Evolutionary conservation across 2,329 filamentous ascomycete genomes (phyloP).

Genomic region (Alternaria sp.): DNA sequence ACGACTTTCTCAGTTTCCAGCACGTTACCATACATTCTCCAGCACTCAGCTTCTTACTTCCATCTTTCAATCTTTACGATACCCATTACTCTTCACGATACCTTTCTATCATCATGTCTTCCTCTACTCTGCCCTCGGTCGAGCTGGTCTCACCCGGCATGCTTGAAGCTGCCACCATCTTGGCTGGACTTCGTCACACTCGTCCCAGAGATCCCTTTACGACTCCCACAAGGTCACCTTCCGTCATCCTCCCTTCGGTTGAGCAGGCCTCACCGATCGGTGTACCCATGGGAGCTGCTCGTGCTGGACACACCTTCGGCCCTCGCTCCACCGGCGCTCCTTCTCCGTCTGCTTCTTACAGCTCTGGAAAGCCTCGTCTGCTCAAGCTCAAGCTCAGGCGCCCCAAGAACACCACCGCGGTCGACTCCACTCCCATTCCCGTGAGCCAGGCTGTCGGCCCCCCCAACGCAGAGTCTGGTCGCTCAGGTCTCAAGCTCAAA

Average conservation of each 20-base stretch:
- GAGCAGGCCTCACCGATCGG: background rate
- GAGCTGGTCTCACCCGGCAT: background rate
- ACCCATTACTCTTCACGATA: background rate
- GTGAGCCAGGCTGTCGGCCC: background rate
- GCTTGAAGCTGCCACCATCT: background rate
- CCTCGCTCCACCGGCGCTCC: background rate
- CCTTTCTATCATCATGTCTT: background rate
- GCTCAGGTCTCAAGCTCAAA: conserved; percentile 16
- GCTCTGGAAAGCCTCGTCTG: background rate
- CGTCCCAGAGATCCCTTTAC: background rate
- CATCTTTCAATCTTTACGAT: background rate
- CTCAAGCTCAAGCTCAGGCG: background rate
- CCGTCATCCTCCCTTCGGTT: background rate
- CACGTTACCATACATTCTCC: background rate
- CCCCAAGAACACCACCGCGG: background rate
- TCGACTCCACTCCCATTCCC: background rate
- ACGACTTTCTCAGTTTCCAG: background rate
- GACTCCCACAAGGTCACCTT: background rate
- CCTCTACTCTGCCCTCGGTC: background rate
- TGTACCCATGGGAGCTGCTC: background rate
- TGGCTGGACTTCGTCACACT: background rate
- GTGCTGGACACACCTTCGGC: background rate
- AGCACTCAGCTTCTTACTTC: background rate
- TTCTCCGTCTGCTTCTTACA: background rate
- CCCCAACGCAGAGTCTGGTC: background rate